These are phyloP conservation scores for Musa acuminata DNA, from an alignment of 176 grass and related monocot species.

Conservation along the genomic window DNA sequence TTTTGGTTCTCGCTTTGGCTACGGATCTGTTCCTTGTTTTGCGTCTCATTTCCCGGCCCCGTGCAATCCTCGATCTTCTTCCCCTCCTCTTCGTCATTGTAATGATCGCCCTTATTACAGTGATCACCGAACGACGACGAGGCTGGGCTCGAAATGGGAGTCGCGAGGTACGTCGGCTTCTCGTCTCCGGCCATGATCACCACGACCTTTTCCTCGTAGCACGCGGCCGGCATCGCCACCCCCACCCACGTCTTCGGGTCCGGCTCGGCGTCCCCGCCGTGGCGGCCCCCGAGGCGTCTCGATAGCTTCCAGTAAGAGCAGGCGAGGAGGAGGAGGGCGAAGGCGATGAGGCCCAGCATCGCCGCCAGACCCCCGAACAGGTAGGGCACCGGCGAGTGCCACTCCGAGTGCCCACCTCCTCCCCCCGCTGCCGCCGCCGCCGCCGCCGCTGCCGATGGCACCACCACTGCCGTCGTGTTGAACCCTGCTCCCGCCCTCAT, in stretches of 20 bases:
- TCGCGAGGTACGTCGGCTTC: conserved; percentile 81
- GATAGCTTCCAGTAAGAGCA: conserved; percentile 98
- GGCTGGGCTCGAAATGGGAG: conserved; percentile 68
- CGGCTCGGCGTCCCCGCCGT: conserved; percentile 1
- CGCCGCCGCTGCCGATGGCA: conserved; percentile 10
- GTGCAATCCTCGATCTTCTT: conserved; percentile 23
- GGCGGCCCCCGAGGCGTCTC: conserved; percentile 42
- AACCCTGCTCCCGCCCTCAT: conserved; percentile 76
- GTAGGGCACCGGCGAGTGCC: conserved; percentile 97
- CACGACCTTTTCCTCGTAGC: conserved; percentile 78
- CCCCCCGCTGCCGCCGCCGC: too few relatives aligned
- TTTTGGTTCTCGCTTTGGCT: background rate
- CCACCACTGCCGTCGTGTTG: conserved; percentile 43
- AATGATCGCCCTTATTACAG: conserved; percentile 8
- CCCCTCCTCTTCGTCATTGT: conserved; percentile 16
- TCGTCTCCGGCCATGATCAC: conserved; percentile 97
- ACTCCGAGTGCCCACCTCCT: conserved; percentile 44
- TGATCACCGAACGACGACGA: conserved; percentile 64
- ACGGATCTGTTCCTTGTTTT: background rate
- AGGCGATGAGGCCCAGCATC: conserved; percentile 85
- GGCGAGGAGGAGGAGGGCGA: conserved; percentile 84
- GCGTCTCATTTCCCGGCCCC: background rate
- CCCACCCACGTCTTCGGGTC: conserved; percentile 27
- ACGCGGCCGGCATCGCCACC: conserved; percentile 23
- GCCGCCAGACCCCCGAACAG: conserved; percentile 84